These are phyloP conservation scores for Andrographis paniculata DNA, from an alignment of 305 asterid genomes.

Conservation along the genomic window DNA sequence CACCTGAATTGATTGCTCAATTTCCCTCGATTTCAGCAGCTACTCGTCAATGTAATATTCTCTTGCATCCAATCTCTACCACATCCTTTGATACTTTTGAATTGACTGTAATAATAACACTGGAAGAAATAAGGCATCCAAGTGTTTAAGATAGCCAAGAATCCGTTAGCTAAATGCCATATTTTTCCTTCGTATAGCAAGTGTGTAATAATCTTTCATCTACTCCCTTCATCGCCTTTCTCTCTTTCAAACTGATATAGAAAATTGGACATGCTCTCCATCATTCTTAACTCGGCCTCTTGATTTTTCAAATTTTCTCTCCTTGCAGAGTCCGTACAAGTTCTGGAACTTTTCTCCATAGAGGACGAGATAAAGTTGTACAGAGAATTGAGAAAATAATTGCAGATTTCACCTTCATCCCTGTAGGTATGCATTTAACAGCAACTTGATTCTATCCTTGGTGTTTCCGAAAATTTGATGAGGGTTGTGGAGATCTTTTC, in stretches of 20 bases:
- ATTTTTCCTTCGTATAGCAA: no score
- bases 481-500: no score
- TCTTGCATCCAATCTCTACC: constrained; percentile 1
- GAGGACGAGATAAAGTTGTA: constrained; percentile 79
- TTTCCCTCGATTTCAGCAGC: no score
- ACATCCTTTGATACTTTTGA: constrained; percentile 1
- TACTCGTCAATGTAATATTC: no score
- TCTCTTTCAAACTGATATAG: no score
- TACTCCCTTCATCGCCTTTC: no score
- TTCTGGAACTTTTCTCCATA: constrained; percentile 84
- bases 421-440: constrained; percentile 63
- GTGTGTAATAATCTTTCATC: no score
- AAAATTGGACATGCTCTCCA: not conserved
- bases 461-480: not conserved
- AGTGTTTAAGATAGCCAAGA: no score
- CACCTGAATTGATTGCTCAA: no score
- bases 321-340: constrained; percentile 84
- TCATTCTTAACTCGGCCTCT: constrained; percentile 5
- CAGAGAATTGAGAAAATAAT: constrained; percentile 79
- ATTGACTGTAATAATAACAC: not conserved
- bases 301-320: constrained; percentile 7
- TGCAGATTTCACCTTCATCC: constrained; percentile 93
- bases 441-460: constrained; percentile 3
- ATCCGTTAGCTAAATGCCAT: no score
- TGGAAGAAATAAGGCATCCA: no score